Base-by-base conservation (phyloP, 495 filamentous ascomycete genomes). In the Penicillium ochrochloron region DNA sequence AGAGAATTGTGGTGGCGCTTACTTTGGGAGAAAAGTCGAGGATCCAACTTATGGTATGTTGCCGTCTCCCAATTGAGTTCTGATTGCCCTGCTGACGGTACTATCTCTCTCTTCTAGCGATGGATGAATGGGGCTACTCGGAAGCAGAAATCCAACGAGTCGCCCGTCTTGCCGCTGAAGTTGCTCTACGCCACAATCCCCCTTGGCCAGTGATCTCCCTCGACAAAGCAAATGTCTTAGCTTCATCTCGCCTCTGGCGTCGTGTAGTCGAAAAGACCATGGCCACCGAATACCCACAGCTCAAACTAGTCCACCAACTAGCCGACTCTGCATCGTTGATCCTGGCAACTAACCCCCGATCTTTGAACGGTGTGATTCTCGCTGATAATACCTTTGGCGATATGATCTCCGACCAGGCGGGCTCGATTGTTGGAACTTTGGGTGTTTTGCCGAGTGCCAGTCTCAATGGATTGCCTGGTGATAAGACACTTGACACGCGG, bases 361-460 rank as follows among this genome's bases (percentile, higher is more conserved):
- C 70, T 0, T 66, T 84, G 63, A 85, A 84, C 62, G 83, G 83
- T 12, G 76, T 85, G 0, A 74, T 85, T 42, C 76, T 83, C 15
- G 75, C 77, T 0, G 82, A 84, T 34, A 85, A 85, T 42, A 83
- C 80, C 10, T 85, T 85, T 57, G 83, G 83, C 5, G 83, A 85
- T 59, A 79, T 85, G 66, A 73, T 85, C 11, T 84, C 82, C 7
- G 83, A 85, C 59, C 78, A 82, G 51, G 78, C 82, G 35, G 81
- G 80, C 14, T 80, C 74, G 0, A 78, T 85, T 57, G 74, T 80
- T 9, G 83, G 83, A 25, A 81, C 77, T 2, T 63, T 85, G 31
- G 83, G 83, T 11, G 76, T 84, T 6, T 61, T 83, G 27, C 83
- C 83, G 2, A 81, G 78, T 64, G 83, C 83, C 6, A 83, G 80